Evolutionary conservation across 2,329 filamentous ascomycete genomes (phyloP).

Genomic region (Zasmidium angulare): DNA sequence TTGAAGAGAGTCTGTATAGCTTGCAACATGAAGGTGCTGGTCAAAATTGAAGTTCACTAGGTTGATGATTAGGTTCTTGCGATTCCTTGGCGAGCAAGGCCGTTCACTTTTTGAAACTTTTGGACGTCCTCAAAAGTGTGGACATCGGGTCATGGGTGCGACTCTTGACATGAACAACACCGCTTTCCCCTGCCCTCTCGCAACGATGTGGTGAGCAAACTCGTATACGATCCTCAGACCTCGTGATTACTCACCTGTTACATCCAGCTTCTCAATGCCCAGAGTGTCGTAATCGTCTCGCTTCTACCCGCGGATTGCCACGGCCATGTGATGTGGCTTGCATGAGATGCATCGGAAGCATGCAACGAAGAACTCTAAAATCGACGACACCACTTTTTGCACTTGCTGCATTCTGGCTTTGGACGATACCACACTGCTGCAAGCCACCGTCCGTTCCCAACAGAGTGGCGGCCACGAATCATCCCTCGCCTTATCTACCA

Average conservation of each 20-base stretch:
- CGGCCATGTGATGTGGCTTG: neutral
- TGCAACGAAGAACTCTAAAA: neutral
- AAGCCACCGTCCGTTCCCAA: neutral
- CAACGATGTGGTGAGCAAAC: no score
- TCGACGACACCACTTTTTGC: neutral
- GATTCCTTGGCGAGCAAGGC: neutral
- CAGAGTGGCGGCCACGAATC: no score
- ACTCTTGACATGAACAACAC: neutral
- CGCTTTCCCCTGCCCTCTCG: no score
- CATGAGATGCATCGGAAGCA: neutral
- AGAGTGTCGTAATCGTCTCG: neutral
- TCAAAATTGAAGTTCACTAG: neutral
- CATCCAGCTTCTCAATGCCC: neutral
- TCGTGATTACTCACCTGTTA: neutral
- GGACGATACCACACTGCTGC: neutral
- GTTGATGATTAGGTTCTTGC: neutral
- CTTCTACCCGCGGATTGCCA: neutral
- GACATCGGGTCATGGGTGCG: no score
- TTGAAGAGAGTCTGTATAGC: constrained; percentile 6
- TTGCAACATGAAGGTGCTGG: constrained; percentile 1
- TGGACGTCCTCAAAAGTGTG: neutral
- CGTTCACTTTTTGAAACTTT: neutral
- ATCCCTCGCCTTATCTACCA: no score
- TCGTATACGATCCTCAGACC: no score
- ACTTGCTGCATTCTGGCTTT: no score